Conservation (phyloP, 2,329 filamentous ascomycete genomes). For the Pyrenophora teres region DNA sequence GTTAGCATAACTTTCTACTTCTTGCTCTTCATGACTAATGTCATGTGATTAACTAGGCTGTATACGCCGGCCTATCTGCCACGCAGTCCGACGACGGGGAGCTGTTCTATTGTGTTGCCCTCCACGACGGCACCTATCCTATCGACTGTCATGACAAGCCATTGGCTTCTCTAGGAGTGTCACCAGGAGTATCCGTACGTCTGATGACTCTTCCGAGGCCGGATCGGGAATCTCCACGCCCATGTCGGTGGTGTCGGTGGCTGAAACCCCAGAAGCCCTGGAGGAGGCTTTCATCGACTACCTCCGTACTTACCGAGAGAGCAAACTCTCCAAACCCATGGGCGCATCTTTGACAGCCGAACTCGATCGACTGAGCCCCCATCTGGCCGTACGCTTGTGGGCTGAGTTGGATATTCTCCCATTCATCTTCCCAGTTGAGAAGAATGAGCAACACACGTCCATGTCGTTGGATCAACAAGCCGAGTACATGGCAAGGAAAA, state of each 20-base stretch:
- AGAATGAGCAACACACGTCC: constrained; percentile 50
- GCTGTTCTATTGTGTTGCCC: constrained; percentile 62
- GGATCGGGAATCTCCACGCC: constrained; percentile 21
- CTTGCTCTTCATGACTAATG: neutral
- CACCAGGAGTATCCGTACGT: neutral
- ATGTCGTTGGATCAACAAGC: constrained; percentile 78
- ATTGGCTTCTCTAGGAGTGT: neutral
- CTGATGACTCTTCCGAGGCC: constrained; percentile 8
- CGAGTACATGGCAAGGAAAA: constrained; percentile 80
- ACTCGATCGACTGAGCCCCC: constrained; percentile 65
- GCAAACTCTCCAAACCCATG: constrained; percentile 74
- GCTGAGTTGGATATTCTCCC: constrained; percentile 76
- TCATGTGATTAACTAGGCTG: constrained; percentile 33
- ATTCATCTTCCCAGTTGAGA: constrained; percentile 59
- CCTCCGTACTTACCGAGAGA: constrained; percentile 64
- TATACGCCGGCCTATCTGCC: constrained; percentile 68
- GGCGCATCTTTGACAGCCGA: constrained; percentile 70
- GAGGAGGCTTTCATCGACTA: constrained; percentile 64
- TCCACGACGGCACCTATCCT: constrained; percentile 75
- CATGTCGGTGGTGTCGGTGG: constrained; percentile 7
- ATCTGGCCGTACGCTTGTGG: constrained; percentile 74
- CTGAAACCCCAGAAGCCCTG: constrained; percentile 39
- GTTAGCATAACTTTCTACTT: neutral
- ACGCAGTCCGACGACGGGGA: constrained; percentile 56
- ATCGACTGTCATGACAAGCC: constrained; percentile 67